Conservation (phyloP, 2,329 filamentous ascomycete genomes). For the Apiospora kogelbergensis region DNA sequence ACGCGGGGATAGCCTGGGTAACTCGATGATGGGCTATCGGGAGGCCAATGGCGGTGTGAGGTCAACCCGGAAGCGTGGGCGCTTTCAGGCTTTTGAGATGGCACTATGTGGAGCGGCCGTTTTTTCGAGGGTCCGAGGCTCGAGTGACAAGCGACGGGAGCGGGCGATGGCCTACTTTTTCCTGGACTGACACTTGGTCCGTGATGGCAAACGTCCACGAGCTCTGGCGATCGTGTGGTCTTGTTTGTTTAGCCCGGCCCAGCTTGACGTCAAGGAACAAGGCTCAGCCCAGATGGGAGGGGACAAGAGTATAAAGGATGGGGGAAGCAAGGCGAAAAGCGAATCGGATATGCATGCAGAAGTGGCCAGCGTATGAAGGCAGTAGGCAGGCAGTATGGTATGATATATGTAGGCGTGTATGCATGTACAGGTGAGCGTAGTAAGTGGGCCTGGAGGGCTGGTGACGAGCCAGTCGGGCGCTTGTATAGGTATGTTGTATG, state of each 20-base stretch:
- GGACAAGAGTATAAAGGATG: not conserved
- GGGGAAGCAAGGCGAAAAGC: not conserved
- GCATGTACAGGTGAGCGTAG: not conserved
- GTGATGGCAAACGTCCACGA: not conserved
- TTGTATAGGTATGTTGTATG: not conserved
- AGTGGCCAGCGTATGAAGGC: not conserved
- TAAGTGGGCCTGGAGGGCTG: not conserved
- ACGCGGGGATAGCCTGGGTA: conserved; percentile 21
- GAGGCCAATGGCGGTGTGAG: conserved; percentile 28
- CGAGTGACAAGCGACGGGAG: conserved; percentile 7
- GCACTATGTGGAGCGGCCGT: conserved; percentile 28
- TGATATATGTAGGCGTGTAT: not conserved
- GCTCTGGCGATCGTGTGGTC: not conserved
- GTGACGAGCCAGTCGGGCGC: not conserved
- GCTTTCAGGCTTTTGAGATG: conserved; percentile 21
- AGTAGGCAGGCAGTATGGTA: not conserved
- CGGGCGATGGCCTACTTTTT: not conserved
- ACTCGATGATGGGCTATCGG: not conserved
- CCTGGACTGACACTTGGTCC: not conserved
- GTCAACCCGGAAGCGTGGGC: conserved; percentile 20
- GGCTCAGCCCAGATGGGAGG: not conserved
- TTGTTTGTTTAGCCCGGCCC: not conserved
- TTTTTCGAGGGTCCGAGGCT: conserved; percentile 7
- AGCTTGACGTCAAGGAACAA: not conserved
- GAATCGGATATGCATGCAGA: not conserved